Percentiles rank a stretch among this genome's conserved stretches.
phyloP scores from a whole-genome alignment of 768 basidiomycete genomes.

The Rhizopogon vinicolor region DNA sequence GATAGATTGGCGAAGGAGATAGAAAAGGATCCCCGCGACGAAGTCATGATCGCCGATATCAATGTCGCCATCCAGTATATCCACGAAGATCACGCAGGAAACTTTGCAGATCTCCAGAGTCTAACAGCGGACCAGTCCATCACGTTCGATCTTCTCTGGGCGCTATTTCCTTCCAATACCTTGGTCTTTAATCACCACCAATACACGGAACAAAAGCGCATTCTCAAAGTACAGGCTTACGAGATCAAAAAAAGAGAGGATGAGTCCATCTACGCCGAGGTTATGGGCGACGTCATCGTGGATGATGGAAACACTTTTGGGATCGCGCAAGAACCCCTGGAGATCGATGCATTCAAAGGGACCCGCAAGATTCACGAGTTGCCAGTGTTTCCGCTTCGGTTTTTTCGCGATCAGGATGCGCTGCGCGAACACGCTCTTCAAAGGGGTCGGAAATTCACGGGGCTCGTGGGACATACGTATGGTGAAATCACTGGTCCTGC shows the following conservation, averaged over 20 bases:
- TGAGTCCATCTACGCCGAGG: not conserved
- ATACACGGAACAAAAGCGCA: not conserved
- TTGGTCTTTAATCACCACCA: slow-evolving; percentile 12
- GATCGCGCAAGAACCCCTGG: not conserved
- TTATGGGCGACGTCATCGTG: not conserved
- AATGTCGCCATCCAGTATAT: slow-evolving; percentile 12
- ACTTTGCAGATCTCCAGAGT: slow-evolving; percentile 8
- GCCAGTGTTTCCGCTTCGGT: not conserved
- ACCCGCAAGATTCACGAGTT: not conserved
- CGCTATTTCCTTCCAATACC: slow-evolving; percentile 18
- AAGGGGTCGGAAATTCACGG: not conserved
- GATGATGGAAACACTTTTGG: not conserved
- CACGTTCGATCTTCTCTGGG: slow-evolving; percentile 28
- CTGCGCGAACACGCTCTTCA: not conserved
- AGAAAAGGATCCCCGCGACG: slow-evolving; percentile 7
- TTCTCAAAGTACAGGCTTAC: not conserved
- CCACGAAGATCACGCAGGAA: slow-evolving; percentile 10
- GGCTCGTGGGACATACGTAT: not conserved
- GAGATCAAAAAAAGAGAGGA: not conserved
- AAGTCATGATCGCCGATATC: slow-evolving; percentile 10
- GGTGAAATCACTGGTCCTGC: not conserved
- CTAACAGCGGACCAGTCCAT: slow-evolving; percentile 13
- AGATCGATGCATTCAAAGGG: not conserved
- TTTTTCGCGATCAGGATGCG: not conserved
- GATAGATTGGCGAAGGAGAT: slow-evolving; percentile 11